phyloP scores from a whole-genome alignment of 208 protist species.

The Trichomonas tenax region DNA sequence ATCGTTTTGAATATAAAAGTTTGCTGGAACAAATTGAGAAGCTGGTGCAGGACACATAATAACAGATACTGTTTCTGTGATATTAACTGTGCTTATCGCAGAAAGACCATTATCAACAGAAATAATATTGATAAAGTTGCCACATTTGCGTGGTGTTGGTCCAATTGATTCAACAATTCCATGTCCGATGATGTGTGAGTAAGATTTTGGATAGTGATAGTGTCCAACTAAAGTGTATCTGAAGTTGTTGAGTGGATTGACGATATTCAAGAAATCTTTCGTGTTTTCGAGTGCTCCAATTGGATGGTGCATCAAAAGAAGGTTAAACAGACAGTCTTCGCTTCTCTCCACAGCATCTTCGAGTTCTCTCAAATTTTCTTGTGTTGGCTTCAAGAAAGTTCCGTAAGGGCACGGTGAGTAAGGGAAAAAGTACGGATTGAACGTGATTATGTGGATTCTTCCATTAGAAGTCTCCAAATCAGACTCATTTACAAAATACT shows the following conservation, averaged over 20 bases:
- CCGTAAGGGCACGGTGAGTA: background rate
- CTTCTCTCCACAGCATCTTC: background rate
- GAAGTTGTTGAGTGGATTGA: background rate
- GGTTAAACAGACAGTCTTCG: background rate
- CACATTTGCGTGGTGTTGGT: background rate
- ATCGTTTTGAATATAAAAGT: background rate
- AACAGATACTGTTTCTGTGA: background rate
- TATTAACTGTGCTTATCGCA: background rate
- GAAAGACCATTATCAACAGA: background rate
- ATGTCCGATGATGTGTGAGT: background rate
- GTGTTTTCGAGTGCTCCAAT: background rate
- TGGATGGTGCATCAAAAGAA: background rate
- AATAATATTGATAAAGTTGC: background rate
- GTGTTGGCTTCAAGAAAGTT: background rate
- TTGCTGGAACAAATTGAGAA: background rate
- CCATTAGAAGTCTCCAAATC: background rate
- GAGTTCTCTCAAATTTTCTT: background rate
- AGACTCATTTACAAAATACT: background rate
- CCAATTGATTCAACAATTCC: background rate
- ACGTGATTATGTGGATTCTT: background rate
- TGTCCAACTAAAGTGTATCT: background rate
- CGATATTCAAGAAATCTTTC: background rate
- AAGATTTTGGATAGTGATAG: background rate
- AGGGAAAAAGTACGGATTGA: background rate
- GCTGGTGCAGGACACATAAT: background rate